Evolutionary conservation across 441 rosid species (phyloP), one percentile per base, ranked within the genome.

Genomic region (Jatropha podagrica): DNA sequence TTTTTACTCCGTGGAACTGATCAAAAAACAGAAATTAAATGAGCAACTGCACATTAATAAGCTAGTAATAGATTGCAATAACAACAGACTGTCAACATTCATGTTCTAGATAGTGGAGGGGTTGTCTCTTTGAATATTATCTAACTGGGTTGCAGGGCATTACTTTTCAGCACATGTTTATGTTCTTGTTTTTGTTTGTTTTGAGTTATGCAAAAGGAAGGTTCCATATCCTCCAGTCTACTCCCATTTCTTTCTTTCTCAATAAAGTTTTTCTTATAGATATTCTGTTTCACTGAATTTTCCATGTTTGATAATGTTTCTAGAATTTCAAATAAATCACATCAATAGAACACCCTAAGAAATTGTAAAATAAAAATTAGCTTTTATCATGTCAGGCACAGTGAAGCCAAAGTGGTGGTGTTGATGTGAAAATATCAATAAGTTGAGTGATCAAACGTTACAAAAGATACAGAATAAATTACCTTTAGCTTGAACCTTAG

Each of bases 401-500:
- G 11, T 27, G 12, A 27, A 73, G 68, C 27, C 48, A 51, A n/a
- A 63, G 20, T 26, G 20, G 40, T 38, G 17, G 62, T 18, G 18
- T 52, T 17, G 10, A 32, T 4, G 56, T 38, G 20, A 48, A 59
- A 5, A 62, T 15, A 13, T 62, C 42, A 62, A 12, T 11, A 27
- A 27, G n/a, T 37, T 62, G 10, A 37, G 8, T 12, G 12, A 63
- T 73, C 13, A 17, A n/a, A 15, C 42, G 10, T 58, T 18, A 42
- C 4, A 5, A 1, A 18, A 27, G 32, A 17, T 38, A 14, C 18
- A 51, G 44, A 74, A 58, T 62, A 75, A 32, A 74, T 69, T 83
- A 92, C 98, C 99, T 91, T 91, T 95, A 13, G 97, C 74, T 78
- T 90, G 92, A 78, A 75, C 83, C 80, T 91, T 95, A 41, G 85